Evolutionary conservation across 805 yeast species (phyloP).

Genomic region (Helenozyma rhizophorensis): DNA sequence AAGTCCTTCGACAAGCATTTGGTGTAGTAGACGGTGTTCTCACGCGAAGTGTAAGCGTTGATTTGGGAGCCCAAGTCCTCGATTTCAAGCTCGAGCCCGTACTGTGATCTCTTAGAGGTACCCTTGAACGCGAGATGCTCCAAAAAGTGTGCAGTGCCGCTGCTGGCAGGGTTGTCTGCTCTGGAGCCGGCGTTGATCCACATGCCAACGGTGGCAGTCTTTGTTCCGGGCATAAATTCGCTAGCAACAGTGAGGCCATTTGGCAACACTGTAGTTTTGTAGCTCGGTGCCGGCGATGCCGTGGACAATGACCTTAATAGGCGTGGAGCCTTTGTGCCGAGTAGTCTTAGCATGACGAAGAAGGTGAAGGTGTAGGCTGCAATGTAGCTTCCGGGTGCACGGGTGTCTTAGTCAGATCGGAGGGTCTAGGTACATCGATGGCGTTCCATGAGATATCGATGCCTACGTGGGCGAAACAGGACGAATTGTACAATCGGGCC

Average conservation of each 20-base stretch:
- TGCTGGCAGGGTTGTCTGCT: conserved; percentile 81
- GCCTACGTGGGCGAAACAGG: no score
- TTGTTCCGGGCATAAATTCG: conserved; percentile 78
- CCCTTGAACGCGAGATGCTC: conserved; percentile 98
- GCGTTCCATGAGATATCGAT: no score
- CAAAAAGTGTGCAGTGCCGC: conserved; percentile 95
- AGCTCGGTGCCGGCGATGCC: conserved; percentile 19
- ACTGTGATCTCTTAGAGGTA: conserved; percentile 74
- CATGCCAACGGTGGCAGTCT: conserved; percentile 96
- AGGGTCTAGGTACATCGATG: no score
- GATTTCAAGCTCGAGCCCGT: conserved; percentile 82
- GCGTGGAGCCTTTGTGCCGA: no score
- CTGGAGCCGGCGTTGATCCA: conserved; percentile 99
- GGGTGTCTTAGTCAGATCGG: no score
- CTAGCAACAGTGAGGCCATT: conserved; percentile 95
- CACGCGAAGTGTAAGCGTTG: conserved; percentile 98
- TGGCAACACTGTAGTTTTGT: conserved; percentile 64
- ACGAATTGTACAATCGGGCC: no score
- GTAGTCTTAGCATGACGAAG: no score
- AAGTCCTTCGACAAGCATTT: conserved; percentile 79
- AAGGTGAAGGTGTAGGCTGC: no score
- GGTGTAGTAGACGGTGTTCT: conserved; percentile 95
- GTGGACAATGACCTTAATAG: background rate
- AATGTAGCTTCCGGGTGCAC: no score
- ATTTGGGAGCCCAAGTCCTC: conserved; percentile 96